Conservation (phyloP, 2,329 filamentous ascomycete species). For the Immersiporthe knoxdaviesiana region DNA sequence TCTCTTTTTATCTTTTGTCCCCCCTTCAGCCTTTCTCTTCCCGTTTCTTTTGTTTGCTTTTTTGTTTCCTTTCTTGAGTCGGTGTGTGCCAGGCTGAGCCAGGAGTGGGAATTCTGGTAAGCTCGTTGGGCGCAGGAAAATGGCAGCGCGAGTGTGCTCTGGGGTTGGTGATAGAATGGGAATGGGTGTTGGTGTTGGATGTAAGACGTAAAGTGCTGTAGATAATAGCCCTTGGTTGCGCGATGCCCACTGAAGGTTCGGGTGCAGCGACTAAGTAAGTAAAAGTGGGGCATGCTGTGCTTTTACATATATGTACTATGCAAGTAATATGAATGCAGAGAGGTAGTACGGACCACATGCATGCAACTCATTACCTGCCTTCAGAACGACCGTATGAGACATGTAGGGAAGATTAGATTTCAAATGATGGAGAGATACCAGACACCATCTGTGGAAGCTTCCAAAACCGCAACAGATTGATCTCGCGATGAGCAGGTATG, state of each 20-base stretch:
- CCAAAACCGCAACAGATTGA: not conserved
- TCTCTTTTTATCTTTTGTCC: not conserved
- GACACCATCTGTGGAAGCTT: too few relatives aligned
- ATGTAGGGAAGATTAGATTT: not conserved
- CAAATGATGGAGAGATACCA: too few relatives aligned
- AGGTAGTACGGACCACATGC: too few relatives aligned
- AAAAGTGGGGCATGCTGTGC: not conserved
- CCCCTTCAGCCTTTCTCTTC: not conserved
- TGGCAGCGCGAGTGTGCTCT: not conserved
- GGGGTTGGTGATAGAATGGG: not conserved
- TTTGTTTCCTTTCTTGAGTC: not conserved
- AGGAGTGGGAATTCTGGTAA: not conserved
- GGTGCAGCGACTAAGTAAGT: not conserved
- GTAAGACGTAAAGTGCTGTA: not conserved
- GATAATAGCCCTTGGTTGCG: slow-evolving; percentile 2
- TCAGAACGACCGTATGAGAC: not conserved
- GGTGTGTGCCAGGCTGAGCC: too few relatives aligned
- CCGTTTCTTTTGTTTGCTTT: not conserved
- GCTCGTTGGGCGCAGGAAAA: not conserved
- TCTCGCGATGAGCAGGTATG: not conserved
- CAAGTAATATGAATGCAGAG: not conserved
- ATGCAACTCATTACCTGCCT: not conserved
- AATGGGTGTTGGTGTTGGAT: not conserved
- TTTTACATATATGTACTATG: not conserved
- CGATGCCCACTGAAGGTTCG: not conserved